Conservation (phyloP, 1,139 yeast genomes). For the Suhomyces wounanorum region DNA sequence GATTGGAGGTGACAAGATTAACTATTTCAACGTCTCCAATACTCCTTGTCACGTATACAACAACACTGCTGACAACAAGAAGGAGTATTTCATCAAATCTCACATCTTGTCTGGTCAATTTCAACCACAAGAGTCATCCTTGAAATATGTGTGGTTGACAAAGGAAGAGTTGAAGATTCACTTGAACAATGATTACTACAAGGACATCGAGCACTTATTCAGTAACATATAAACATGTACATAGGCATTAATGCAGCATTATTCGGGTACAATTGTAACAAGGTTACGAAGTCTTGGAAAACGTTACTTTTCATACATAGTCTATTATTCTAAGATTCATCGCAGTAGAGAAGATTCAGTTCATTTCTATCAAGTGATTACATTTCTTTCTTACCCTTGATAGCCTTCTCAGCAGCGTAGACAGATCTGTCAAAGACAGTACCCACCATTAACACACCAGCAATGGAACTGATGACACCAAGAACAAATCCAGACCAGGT, state of each 20-base stretch:
- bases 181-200: slow-evolving; percentile 58
- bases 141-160: slow-evolving; percentile 74
- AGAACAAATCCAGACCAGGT: slow-evolving; percentile 85
- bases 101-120: slow-evolving; percentile 90
- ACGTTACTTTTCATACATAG: neutral
- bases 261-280: neutral
- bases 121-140: slow-evolving; percentile 43
- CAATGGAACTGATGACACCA: slow-evolving; percentile 85
- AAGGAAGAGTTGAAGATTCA: slow-evolving; percentile 70
- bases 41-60: slow-evolving; percentile 77
- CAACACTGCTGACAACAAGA: slow-evolving; percentile 27
- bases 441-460: slow-evolving; percentile 93
- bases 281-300: neutral
- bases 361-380: slow-evolving; percentile 16
- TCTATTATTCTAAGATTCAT: neutral
- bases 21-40: slow-evolving; percentile 87
- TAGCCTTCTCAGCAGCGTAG: slow-evolving; percentile 83
- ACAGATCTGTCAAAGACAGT: slow-evolving; percentile 84
- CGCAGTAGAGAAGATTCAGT: neutral
- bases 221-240: slow-evolving; percentile 38
- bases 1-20: slow-evolving; percentile 74
- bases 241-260: slow-evolving; percentile 4
- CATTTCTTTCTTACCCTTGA: slow-evolving; percentile 68
- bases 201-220: slow-evolving; percentile 54
- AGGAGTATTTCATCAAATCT: slow-evolving; percentile 78